Evolutionary conservation across 768 basidiomycete genomes (phyloP).

Genomic region (Gloeophyllum trabeum): DNA sequence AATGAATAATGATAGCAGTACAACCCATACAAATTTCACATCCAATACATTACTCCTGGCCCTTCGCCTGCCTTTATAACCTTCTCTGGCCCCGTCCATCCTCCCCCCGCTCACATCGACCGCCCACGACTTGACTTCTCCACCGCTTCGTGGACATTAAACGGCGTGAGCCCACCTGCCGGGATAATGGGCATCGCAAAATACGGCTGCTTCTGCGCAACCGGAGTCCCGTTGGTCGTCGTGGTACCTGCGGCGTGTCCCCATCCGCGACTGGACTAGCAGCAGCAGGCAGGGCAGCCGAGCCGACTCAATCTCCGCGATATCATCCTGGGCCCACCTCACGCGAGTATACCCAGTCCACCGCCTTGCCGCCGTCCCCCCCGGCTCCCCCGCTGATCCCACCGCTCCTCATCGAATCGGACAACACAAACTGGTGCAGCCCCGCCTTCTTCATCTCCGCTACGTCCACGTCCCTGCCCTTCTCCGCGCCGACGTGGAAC

Average conservation of each 20-base stretch:
- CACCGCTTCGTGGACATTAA: constrained; percentile 26
- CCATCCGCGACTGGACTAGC: no score
- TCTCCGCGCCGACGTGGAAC: constrained; percentile 51
- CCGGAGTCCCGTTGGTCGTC: no score
- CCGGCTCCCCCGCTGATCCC: constrained; percentile 80
- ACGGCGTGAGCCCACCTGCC: constrained; percentile 31
- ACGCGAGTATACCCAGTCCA: constrained; percentile 89
- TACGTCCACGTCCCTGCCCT: constrained; percentile 34
- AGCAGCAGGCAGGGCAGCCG: no score
- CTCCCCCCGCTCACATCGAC: constrained; percentile 42
- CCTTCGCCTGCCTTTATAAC: no score
- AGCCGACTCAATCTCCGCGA: no score
- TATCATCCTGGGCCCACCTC: no score
- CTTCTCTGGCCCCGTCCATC: no score
- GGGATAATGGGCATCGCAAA: constrained; percentile 33
- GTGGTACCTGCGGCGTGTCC: no score
- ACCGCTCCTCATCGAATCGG: constrained; percentile 59
- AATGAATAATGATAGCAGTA: no score
- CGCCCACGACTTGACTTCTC: constrained; percentile 23
- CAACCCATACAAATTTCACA: no score
- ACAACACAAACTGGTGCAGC: constrained; percentile 59
- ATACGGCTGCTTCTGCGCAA: no score
- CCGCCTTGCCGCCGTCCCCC: constrained; percentile 64
- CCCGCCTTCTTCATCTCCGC: constrained; percentile 67
- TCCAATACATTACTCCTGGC: no score